Base-by-base conservation (phyloP, 495 filamentous ascomycete genomes). In the Penicillium verhagenii region DNA sequence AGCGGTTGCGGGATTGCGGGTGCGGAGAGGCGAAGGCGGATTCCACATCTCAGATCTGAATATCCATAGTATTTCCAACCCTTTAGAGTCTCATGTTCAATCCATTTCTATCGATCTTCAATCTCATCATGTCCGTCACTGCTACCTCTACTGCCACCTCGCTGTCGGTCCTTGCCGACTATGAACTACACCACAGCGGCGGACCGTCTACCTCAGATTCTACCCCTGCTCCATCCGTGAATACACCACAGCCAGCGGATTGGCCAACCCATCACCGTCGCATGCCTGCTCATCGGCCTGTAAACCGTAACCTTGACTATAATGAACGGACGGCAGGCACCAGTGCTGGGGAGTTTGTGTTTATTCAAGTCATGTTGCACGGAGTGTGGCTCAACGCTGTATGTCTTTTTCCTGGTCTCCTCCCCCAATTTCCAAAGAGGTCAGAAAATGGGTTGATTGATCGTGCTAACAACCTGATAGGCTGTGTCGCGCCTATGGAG, bases 301-400 rank as follows among this genome's bases (percentile, higher is more conserved):
- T 77, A 9, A 78, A 82, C 55, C 67, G 52, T 23, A 53, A 77
- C n/a, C 67, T 79, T 5, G 71, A 78, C 49, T 64, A 58, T 16
- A 58, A 37, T 2, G 59, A 76, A 33, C 52, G 81, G 48, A 65
- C 73, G 2, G 70, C 71, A n/a, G 76, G 76, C n/a, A 60, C 50
- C 11, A 78, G 45, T 61, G 48, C 28, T 6, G 59, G 64, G 5
- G 79, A 83, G 61, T 63, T 57, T 42, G 69, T 60, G 18, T 80
- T 84, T 50, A 66, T 82, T 44, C 68, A 68, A 42, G 58, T 74
- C 2, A 82, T 85, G 80, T 72, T 83, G 45, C 72, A 74, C 9
- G 80, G 80, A 5, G 75, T 80, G 8, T 70, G 66, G 69, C 52
- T 79, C n/a, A 77, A 82, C 57, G 68, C 74, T 51, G 82, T 85